Base-by-base conservation (phyloP, 108 stramenopile genomes). In the Thalassiosira profunda region DNA sequence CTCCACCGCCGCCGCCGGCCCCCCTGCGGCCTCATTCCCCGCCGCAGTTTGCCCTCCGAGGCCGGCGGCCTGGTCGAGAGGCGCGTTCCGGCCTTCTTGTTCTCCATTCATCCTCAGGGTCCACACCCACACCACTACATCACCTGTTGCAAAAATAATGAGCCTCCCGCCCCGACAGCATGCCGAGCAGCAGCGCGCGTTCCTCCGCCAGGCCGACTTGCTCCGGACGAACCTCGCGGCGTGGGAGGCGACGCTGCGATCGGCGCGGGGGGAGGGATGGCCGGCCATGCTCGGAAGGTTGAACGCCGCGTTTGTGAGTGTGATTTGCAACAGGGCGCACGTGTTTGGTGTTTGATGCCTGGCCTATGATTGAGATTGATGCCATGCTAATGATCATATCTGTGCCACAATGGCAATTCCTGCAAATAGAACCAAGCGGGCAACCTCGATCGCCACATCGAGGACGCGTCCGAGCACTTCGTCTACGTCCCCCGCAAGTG, bases 401-500 rank as follows among this genome's bases (percentile, higher is more conserved):
- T 2, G 5, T 20, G 7, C 54, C 20, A 56, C 30, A 38, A 17
- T 45, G 47, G 14, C 12, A 8, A 21, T 0, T 29, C 14, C 14
- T 48, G 25, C 12, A 48, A 12, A 37, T 51, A 76, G 74, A 88
- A 91, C 66, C 90, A 91, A 86, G 81, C 90, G 10, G 45, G 72
- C 0, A 90, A 76, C 61, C 54, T 94, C 60, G 89, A 94, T 67
- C 58, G 74, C 24, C 83, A 79, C 33, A 90, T 94, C 42, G 90
- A 90, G 54, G 88, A 91, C 64, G 87, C 83, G 3, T 55, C 82
- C 53, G 90, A 94, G 55, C 93, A 94, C 58, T 90, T 92, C 56
- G 90, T 90, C 3, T 94, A 91, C 67, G 71, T 88, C 35, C 93
- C 93, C 0, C 78, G 78, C 61, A 84, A 87, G 58, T 60, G 76